Evolutionary conservation across 2,329 filamentous ascomycete species (phyloP).

Genomic region (Colletotrichum abscissum): DNA sequence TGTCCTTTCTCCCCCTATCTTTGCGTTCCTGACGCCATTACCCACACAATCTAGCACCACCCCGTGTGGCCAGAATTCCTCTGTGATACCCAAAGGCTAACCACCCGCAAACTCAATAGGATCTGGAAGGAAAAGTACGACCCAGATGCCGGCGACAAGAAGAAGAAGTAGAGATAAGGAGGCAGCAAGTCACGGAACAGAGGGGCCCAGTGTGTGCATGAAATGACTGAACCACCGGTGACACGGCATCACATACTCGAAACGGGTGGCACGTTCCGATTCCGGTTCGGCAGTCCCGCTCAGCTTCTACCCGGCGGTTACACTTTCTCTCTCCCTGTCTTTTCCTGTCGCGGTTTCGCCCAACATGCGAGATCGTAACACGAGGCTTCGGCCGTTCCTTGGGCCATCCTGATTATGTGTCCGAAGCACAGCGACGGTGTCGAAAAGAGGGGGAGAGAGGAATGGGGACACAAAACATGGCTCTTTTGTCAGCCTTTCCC

Average conservation of each 20-base stretch:
- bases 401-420: not conserved
- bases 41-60: slow-evolving; percentile 3
- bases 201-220: not conserved
- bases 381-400: slow-evolving; percentile 1
- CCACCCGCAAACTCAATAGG: slow-evolving; percentile 60
- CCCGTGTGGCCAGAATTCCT: not conserved
- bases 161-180: slow-evolving; percentile 47
- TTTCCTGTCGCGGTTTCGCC: slow-evolving; percentile 10
- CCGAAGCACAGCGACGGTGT: not conserved
- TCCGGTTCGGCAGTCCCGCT: slow-evolving; percentile 5
- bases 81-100: slow-evolving; percentile 20
- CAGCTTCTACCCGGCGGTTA: slow-evolving; percentile 11
- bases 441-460: not conserved
- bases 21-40: slow-evolving; percentile 13
- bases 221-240: slow-evolving; percentile 10
- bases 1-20: not conserved
- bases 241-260: slow-evolving; percentile 33
- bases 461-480: not conserved
- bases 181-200: not conserved
- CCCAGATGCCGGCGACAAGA: slow-evolving; percentile 54
- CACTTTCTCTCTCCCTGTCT: not conserved
- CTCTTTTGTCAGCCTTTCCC: not conserved
- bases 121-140: slow-evolving; percentile 99
- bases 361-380: slow-evolving; percentile 13
- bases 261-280: slow-evolving; percentile 6